Evolutionary conservation across 805 yeast genomes (phyloP).

Genomic region (Isabelozyma pseudorhagii): DNA sequence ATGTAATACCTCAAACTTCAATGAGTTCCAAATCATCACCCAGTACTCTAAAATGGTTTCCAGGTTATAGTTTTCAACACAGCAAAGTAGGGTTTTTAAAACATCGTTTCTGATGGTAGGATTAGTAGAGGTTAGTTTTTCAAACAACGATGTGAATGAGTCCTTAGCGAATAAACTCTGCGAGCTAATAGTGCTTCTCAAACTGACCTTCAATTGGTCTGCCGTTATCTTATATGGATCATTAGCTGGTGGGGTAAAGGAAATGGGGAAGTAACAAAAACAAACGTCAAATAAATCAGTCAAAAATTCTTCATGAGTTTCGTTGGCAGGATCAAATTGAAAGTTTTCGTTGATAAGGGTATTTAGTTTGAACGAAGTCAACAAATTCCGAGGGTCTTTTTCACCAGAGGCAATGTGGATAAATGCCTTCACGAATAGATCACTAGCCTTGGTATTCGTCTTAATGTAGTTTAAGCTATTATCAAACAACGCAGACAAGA

Average conservation of each 20-base stretch:
- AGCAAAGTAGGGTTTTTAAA: conserved; percentile 54
- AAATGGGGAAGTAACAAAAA: conserved; percentile 95
- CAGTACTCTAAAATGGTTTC: conserved; percentile 57
- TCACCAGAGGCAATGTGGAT: conserved; percentile 77
- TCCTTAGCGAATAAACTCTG: conserved; percentile 65
- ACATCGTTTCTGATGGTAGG: conserved; percentile 73
- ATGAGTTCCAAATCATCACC: conserved; percentile 79
- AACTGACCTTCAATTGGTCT: conserved; percentile 58
- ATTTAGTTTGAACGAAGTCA: conserved; percentile 64
- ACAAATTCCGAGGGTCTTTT: conserved; percentile 87
- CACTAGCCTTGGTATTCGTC: conserved; percentile 20
- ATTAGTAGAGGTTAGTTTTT: conserved; percentile 75
- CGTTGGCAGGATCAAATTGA: conserved; percentile 18
- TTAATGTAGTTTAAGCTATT: conserved; percentile 19
- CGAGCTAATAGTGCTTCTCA: conserved; percentile 63
- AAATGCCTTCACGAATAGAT: conserved; percentile 53
- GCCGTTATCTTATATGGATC: conserved; percentile 84
- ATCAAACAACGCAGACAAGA: conserved; percentile 38
- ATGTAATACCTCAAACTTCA: conserved; percentile 86
- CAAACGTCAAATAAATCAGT: conserved; percentile 82
- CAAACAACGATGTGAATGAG: conserved; percentile 71
- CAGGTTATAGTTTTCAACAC: conserved; percentile 51
- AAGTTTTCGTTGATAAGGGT: conserved; percentile 41
- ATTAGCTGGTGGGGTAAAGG: conserved; percentile 87
- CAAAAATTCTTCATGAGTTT: conserved; percentile 38